These are phyloP conservation scores for Gyromitra esculenta DNA, from an alignment of 2,329 filamentous ascomycete genomes.

Conservation along the genomic window DNA sequence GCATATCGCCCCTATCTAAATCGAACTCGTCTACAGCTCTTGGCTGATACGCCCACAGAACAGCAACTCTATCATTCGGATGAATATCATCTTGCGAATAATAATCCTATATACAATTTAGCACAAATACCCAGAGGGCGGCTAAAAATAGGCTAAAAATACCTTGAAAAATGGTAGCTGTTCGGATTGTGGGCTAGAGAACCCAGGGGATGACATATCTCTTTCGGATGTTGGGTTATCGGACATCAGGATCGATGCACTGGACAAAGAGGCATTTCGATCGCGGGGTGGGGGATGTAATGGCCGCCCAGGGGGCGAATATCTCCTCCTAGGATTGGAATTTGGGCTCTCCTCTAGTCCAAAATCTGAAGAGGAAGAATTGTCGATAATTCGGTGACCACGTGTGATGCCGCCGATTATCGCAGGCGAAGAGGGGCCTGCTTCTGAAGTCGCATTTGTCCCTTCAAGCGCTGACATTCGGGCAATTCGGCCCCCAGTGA, in stretches of 20 bases:
- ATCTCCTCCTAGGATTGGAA: conserved; percentile 68
- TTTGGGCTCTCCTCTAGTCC: conserved; percentile 76
- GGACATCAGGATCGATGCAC: conserved; percentile 76
- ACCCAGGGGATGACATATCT: conserved; percentile 84
- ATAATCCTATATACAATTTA: conserved; percentile 70
- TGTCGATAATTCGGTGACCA: conserved; percentile 64
- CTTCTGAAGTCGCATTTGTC: conserved; percentile 34
- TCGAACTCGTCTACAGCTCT: conserved; percentile 92
- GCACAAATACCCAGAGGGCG: conserved; percentile 6
- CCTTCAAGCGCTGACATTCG: conserved; percentile 93
- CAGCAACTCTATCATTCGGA: conserved; percentile 86
- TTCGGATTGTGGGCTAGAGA: conserved; percentile 90
- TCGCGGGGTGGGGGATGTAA: conserved; percentile 60
- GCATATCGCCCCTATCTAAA: conserved; percentile 93
- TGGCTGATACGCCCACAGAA: conserved; percentile 96
- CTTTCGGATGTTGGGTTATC: conserved; percentile 75
- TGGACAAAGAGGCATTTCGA: conserved; percentile 88
- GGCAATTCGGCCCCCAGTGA: conserved; percentile 88
- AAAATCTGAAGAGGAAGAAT: conserved; percentile 73
- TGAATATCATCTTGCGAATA: conserved; percentile 97
- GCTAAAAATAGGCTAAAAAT: conserved; percentile 8
- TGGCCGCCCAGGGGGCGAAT: conserved; percentile 51
- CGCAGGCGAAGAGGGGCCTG: conserved; percentile 57
- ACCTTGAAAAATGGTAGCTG: conserved; percentile 91
- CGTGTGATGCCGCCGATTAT: conserved; percentile 64